A percentile compares a stretch with the other conserved stretches of the same genome.
phyloP scores from a whole-genome alignment of 768 basidiomycete genomes.

The Leccinum olivaceopallidum region DNA sequence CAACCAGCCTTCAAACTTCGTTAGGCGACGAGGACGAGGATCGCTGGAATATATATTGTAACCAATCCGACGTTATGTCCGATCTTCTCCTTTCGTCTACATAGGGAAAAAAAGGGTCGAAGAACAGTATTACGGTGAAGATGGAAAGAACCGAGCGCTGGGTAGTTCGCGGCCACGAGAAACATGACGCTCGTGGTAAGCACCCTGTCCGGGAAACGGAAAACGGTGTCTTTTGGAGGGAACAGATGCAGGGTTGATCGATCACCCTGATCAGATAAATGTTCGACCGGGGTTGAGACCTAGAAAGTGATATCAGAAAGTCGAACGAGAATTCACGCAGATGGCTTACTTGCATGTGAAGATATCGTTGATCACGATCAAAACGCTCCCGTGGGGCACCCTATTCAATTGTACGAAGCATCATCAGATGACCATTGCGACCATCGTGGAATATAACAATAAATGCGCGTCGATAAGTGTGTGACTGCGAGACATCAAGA shows the following conservation, averaged over 20 bases:
- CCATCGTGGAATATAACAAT: background rate
- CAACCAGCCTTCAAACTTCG: background rate
- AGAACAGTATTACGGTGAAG: background rate
- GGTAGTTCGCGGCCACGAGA: background rate
- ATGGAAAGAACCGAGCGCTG: background rate
- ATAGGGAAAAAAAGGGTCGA: background rate
- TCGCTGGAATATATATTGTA: background rate
- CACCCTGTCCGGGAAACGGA: background rate
- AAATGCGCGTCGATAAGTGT: background rate
- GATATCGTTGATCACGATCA: constrained; percentile 13
- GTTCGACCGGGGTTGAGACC: background rate
- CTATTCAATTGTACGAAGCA: background rate
- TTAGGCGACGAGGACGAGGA: background rate
- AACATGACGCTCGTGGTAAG: background rate
- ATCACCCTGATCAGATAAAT: background rate
- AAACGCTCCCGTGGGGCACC: background rate
- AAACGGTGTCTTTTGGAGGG: background rate
- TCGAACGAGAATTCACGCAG: background rate
- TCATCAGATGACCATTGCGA: background rate
- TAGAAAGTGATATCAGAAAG: background rate
- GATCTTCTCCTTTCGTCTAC: background rate
- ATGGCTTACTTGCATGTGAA: background rate
- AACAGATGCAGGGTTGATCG: background rate
- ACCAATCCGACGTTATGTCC: background rate
- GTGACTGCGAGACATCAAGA: background rate